Conservation (phyloP, 768 basidiomycete genomes). For the Amanita fuliginea region DNA sequence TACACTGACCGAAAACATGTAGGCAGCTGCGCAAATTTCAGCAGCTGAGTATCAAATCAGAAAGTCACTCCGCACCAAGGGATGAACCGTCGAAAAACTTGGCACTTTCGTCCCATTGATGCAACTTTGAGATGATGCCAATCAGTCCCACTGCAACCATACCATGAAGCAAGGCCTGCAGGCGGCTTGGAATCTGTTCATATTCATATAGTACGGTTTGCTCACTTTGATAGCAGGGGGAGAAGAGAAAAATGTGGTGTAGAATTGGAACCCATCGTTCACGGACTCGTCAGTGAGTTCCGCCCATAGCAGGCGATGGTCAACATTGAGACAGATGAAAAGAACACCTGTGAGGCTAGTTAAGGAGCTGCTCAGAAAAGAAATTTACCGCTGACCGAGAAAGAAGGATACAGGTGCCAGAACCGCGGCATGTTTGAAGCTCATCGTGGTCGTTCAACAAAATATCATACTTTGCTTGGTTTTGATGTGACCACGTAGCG, state of each 20-base stretch:
- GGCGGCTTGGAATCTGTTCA: background rate
- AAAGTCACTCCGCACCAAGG: constrained; percentile 44
- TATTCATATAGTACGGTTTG: background rate
- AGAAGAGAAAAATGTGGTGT: constrained; percentile 86
- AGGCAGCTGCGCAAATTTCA: constrained; percentile 38
- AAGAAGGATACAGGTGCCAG: constrained; percentile 85
- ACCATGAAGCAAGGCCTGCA: constrained; percentile 79
- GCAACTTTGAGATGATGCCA: constrained; percentile 68
- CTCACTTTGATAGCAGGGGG: constrained; percentile 88
- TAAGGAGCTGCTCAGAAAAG: background rate
- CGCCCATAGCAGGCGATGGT: constrained; percentile 75
- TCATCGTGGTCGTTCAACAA: constrained; percentile 37
- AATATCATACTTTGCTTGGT: background rate
- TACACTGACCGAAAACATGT: constrained; percentile 65
- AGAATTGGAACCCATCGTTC: constrained; percentile 79
- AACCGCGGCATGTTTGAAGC: constrained; percentile 84
- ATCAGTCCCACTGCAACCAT: constrained; percentile 71
- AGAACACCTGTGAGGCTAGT: constrained; percentile 47
- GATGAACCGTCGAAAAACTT: constrained; percentile 91
- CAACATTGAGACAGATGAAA: constrained; percentile 80
- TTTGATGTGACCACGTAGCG: background rate
- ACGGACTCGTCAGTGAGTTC: constrained; percentile 52
- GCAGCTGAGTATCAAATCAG: background rate
- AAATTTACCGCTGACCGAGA: constrained; percentile 45
- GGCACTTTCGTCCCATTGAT: constrained; percentile 86